Conservation (phyloP, 768 basidiomycete species). For the Polyporus arcularius region DNA sequence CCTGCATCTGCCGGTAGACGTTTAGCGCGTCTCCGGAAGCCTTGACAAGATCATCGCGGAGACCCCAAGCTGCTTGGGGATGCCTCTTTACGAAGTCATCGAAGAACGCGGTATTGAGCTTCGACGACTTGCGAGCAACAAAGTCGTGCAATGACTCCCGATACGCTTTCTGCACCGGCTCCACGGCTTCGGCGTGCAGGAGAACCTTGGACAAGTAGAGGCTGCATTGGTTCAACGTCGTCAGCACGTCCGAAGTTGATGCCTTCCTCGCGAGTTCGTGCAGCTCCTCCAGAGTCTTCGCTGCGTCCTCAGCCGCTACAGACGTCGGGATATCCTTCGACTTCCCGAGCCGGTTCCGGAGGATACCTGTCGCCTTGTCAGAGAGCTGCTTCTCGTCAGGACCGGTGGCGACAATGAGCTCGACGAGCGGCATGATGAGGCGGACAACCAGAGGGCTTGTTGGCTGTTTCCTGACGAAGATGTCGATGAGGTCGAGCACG, state of each 20-base stretch:
- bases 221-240: conserved; percentile 66
- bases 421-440: conserved; percentile 75
- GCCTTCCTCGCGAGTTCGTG: conserved; percentile 74
- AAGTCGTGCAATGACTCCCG: conserved; percentile 72
- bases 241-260: conserved; percentile 60
- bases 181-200: conserved; percentile 37
- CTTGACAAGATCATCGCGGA: conserved; percentile 61
- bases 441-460: conserved; percentile 68
- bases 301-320: conserved; percentile 43
- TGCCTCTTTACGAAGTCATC: conserved; percentile 72
- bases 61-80: conserved; percentile 62
- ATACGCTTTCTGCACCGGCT: conserved; percentile 56
- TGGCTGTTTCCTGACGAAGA: conserved; percentile 75
- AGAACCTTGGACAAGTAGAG: conserved; percentile 67
- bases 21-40: conserved; percentile 67
- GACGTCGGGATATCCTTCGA: conserved; percentile 62
- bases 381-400: conserved; percentile 86
- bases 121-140: conserved; percentile 76
- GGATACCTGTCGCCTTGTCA: conserved; percentile 82
- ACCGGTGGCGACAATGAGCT: conserved; percentile 65
- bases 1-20: conserved; percentile 73
- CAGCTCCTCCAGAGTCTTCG: conserved; percentile 56
- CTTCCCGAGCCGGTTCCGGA: conserved; percentile 73
- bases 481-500: conserved; percentile 92
- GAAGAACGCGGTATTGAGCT: conserved; percentile 74